A percentile compares a stretch with the other conserved stretches of the same genome.
Conservation (phyloP, 306 rosid genomes). For the Urtica urens region DNA sequence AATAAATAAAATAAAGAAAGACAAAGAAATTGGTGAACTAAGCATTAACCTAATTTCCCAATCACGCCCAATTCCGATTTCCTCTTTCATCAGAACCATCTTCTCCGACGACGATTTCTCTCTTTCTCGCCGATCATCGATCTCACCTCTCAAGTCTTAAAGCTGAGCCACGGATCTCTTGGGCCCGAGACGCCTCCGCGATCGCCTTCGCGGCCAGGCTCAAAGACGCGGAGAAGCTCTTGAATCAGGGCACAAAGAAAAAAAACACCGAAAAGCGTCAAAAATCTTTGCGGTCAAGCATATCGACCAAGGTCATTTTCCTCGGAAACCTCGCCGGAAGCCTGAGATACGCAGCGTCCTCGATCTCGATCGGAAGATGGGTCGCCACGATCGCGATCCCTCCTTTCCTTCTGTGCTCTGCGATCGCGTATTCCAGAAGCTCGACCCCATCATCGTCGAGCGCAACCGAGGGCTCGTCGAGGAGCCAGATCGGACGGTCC, state of each 20-base stretch:
- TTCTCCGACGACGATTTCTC: too few relatives aligned
- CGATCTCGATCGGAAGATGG: constrained; percentile 63
- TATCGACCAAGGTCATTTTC: constrained; percentile 60
- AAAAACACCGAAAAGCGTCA: too few relatives aligned
- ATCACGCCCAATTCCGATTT: too few relatives aligned
- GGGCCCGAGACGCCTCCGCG: constrained; percentile 42
- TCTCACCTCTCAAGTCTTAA: too few relatives aligned
- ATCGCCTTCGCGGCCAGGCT: constrained; percentile 71
- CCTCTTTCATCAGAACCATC: too few relatives aligned
- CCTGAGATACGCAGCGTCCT: constrained; percentile 56
- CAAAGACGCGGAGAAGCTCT: constrained; percentile 68
- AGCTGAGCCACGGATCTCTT: too few relatives aligned
- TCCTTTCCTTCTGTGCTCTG: constrained; percentile 71
- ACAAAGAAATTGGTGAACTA: too few relatives aligned
- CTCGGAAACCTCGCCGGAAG: constrained; percentile 87
- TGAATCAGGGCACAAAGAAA: too few relatives aligned
- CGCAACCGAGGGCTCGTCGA: constrained; percentile 89
- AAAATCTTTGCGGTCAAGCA: constrained; percentile 58
- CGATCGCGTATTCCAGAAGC: constrained; percentile 63
- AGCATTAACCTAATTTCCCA: too few relatives aligned
- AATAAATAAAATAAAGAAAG: too few relatives aligned
- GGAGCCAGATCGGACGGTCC: constrained; percentile 84
- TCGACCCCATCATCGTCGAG: constrained; percentile 73
- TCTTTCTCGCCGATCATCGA: too few relatives aligned
- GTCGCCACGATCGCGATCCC: constrained; percentile 71